Evolutionary conservation across 352 stramenopile genomes (phyloP).

Genomic region (Phytophthora pisi): DNA sequence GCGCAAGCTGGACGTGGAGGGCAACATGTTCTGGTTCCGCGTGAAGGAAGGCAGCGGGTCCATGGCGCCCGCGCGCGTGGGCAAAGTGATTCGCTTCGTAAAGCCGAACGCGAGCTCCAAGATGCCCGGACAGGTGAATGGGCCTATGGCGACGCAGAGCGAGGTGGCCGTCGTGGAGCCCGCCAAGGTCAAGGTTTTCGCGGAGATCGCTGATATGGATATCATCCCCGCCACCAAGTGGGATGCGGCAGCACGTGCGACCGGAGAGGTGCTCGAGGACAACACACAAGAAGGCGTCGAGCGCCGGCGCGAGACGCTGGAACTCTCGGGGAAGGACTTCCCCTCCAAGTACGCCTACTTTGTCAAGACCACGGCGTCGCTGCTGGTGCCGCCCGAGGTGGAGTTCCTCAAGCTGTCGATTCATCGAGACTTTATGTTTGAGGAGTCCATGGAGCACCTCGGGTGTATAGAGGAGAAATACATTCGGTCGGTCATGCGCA

Average conservation of each 20-base stretch:
- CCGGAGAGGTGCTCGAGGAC: slow-evolving; percentile 39
- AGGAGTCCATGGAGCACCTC: slow-evolving; percentile 72
- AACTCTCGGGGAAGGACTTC: slow-evolving; percentile 46
- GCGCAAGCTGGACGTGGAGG: slow-evolving; percentile 58
- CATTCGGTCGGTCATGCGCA: slow-evolving; percentile 65
- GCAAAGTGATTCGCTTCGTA: slow-evolving; percentile 39
- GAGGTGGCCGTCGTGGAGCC: slow-evolving; percentile 39
- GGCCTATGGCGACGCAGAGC: slow-evolving; percentile 28
- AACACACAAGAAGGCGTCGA: slow-evolving; percentile 33
- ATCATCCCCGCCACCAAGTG: slow-evolving; percentile 43
- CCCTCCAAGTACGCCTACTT: slow-evolving; percentile 60
- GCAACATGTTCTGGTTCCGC: slow-evolving; percentile 65
- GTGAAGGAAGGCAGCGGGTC: slow-evolving; percentile 19
- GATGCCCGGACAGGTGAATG: slow-evolving; percentile 35
- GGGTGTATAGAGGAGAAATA: slow-evolving; percentile 58
- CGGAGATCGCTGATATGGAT: slow-evolving; percentile 40
- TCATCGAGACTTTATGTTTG: slow-evolving; percentile 57
- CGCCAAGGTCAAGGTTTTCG: slow-evolving; percentile 38
- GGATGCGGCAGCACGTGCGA: slow-evolving; percentile 40
- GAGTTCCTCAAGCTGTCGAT: slow-evolving; percentile 58
- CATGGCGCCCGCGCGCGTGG: slow-evolving; percentile 26
- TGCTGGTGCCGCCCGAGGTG: slow-evolving; percentile 47
- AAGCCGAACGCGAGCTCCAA: slow-evolving; percentile 34
- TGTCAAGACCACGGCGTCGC: slow-evolving; percentile 39
- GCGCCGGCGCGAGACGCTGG: slow-evolving; percentile 36